Conservation (phyloP, 495 filamentous ascomycete genomes). For the Neurospora hispaniola region DNA sequence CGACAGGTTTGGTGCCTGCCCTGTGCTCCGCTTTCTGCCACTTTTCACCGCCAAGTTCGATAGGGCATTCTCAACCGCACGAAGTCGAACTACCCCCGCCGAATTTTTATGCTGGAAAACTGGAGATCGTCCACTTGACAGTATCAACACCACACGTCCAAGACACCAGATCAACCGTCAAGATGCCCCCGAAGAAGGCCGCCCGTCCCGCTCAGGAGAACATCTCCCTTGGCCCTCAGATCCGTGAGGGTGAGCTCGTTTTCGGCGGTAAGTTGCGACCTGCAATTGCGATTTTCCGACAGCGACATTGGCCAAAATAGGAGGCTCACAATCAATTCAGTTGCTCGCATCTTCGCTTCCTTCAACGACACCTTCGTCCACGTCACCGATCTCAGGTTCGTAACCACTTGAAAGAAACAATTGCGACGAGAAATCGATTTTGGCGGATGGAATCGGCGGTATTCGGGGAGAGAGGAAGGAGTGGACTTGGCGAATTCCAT, state of each 20-base stretch:
- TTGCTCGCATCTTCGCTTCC: conserved; percentile 97
- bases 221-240: conserved; percentile 91
- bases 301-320: neutral
- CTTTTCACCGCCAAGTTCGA: conserved; percentile 15
- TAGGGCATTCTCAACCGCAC: conserved; percentile 22
- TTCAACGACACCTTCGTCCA: conserved; percentile 99
- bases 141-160: conserved; percentile 11
- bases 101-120: conserved; percentile 15
- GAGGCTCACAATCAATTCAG: conserved; percentile 22
- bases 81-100: conserved; percentile 13
- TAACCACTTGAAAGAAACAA: conserved; percentile 28
- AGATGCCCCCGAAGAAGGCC: conserved; percentile 79
- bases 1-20: neutral
- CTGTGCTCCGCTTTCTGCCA: conserved; percentile 16
- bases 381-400: conserved; percentile 95
- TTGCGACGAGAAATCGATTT: neutral
- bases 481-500: neutral
- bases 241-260: conserved; percentile 71
- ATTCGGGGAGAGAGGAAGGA: neutral
- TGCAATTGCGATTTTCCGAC: neutral
- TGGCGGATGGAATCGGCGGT: conserved; percentile 1
- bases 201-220: conserved; percentile 77
- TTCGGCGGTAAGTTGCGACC: conserved; percentile 51
- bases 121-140: conserved; percentile 8
- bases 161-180: conserved; percentile 28